phyloP scores from a whole-genome alignment of 352 stramenopile genomes.

The Globisporangium emineosum region DNA sequence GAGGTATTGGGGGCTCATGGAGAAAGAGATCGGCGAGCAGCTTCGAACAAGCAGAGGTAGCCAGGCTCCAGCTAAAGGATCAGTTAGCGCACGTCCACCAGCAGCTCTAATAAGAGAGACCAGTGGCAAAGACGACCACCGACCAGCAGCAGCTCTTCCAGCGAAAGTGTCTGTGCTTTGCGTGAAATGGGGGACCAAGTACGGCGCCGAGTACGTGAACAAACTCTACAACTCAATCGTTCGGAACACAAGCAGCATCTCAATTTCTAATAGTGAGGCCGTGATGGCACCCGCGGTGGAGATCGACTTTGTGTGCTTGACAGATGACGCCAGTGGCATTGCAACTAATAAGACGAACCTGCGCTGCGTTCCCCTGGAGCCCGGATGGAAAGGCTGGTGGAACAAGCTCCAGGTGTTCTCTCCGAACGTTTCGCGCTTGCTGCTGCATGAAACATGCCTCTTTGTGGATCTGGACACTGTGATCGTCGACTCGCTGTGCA shows the following conservation, averaged over 20 bases:
- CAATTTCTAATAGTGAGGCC: no score
- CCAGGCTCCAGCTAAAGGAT: background rate
- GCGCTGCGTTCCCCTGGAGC: slow-evolving; percentile 24
- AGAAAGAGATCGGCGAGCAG: slow-evolving; percentile 74
- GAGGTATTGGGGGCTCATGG: slow-evolving; percentile 57
- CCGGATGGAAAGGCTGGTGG: slow-evolving; percentile 69
- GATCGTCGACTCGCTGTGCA: slow-evolving; percentile 37
- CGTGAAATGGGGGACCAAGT: slow-evolving; percentile 87
- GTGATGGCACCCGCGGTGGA: background rate
- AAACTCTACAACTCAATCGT: slow-evolving; percentile 46
- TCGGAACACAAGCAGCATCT: slow-evolving; percentile 21
- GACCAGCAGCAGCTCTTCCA: slow-evolving; percentile 31
- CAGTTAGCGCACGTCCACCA: background rate
- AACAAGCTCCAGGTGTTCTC: slow-evolving; percentile 77
- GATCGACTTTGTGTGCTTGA: slow-evolving; percentile 65
- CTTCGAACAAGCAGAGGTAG: slow-evolving; percentile 38
- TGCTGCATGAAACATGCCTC: slow-evolving; percentile 25
- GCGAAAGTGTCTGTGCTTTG: slow-evolving; percentile 52
- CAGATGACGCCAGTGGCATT: slow-evolving; percentile 52
- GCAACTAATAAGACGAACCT: slow-evolving; percentile 20
- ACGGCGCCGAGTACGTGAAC: slow-evolving; percentile 81
- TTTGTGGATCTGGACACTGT: slow-evolving; percentile 85
- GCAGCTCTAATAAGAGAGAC: slow-evolving; percentile 91
- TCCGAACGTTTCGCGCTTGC: slow-evolving; percentile 11
- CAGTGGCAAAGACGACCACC: slow-evolving; percentile 92